Evolutionary conservation across 1,284 basidiomycete species (phyloP), one percentile per base, ranked within the genome.

Genomic region (Ustilago esculenta): DNA sequence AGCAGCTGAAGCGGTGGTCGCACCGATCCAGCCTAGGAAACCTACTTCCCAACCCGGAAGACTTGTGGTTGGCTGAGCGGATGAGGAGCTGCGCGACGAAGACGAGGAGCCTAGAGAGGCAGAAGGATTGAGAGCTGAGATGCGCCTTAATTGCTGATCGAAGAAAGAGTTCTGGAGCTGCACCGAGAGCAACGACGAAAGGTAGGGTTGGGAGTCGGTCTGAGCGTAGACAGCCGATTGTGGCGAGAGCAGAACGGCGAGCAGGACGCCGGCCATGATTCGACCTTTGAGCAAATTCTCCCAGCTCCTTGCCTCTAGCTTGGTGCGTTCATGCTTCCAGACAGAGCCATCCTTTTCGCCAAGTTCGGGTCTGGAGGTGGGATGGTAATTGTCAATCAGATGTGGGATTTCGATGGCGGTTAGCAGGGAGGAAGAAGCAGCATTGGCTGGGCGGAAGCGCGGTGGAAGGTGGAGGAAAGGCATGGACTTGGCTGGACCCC

Each of bases 401-500:
- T 70, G 69, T 1, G 57, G 53, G 11, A 78, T 61, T 3, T 54
- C 52, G 18, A 54, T 29, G 3, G 53, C 60, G 2, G 57, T 29
- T 2, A 75, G 61, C 4, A 75, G 51, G 6, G 72, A 54, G 3
- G 63, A 42, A 20, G 55, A 32, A 0, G 50, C 15, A n/a, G 36
- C 35, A 40, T 46, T 44, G 41, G 24, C 18, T 34, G 39, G 34
- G 21, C 52, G 61, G 29, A 43, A 53, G 18, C 48, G 48, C 9
- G 57, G 56, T 4, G 70, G 68, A 10, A 73, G 60, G 11, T 72
- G 72, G 4, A 75, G 42, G 42, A 78, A 76, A 1, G 77, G 77
- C 52, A 72, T 53, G 5, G 66, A 57, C 12, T 61, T 54, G 20
- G 65, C 75, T 4, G 74, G 73, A 8, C 72, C 64, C 75, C 75